Conservation (phyloP, 2,329 filamentous ascomycete genomes). For the Botrytis porri region DNA sequence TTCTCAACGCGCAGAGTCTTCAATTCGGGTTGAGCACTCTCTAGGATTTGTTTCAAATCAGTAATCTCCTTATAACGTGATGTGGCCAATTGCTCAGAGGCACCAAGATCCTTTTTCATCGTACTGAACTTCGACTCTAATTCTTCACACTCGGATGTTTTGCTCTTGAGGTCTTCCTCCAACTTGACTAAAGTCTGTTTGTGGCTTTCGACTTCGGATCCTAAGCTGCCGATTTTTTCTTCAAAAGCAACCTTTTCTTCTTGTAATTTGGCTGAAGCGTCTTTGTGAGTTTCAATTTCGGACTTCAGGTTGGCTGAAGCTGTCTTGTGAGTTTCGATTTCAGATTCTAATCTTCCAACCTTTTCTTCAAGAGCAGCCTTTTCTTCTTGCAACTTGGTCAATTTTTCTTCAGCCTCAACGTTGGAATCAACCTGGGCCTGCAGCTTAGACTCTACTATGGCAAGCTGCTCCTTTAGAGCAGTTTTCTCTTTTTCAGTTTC, state of each 20-base stretch:
- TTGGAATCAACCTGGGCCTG: slow-evolving; percentile 38
- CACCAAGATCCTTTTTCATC: slow-evolving; percentile 78
- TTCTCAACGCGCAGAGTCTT: slow-evolving; percentile 75
- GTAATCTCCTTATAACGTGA: slow-evolving; percentile 84
- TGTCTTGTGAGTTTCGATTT: slow-evolving; percentile 49
- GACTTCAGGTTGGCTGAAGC: slow-evolving; percentile 58
- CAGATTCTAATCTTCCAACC: slow-evolving; percentile 67
- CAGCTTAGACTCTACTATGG: background rate
- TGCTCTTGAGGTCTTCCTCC: slow-evolving; percentile 34
- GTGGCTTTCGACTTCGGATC: slow-evolving; percentile 61
- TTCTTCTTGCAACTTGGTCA: slow-evolving; percentile 58
- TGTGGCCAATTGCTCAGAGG: slow-evolving; percentile 82
- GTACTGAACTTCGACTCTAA: slow-evolving; percentile 67
- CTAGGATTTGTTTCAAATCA: slow-evolving; percentile 73
- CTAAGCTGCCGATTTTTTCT: slow-evolving; percentile 62
- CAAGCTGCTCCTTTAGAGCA: background rate
- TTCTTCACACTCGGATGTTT: slow-evolving; percentile 59
- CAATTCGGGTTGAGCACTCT: slow-evolving; percentile 84
- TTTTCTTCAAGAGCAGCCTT: slow-evolving; percentile 62
- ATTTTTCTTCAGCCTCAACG: slow-evolving; percentile 52
- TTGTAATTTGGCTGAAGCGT: slow-evolving; percentile 50
- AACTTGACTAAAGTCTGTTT: slow-evolving; percentile 34
- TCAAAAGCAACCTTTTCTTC: slow-evolving; percentile 66
- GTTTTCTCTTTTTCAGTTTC: background rate
- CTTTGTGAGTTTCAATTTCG: slow-evolving; percentile 51